Percentiles rank a stretch among this genome's conserved stretches.
Evolutionary conservation across 208 protist genomes (phyloP).

Genomic region (Leishmania lainsoni): DNA sequence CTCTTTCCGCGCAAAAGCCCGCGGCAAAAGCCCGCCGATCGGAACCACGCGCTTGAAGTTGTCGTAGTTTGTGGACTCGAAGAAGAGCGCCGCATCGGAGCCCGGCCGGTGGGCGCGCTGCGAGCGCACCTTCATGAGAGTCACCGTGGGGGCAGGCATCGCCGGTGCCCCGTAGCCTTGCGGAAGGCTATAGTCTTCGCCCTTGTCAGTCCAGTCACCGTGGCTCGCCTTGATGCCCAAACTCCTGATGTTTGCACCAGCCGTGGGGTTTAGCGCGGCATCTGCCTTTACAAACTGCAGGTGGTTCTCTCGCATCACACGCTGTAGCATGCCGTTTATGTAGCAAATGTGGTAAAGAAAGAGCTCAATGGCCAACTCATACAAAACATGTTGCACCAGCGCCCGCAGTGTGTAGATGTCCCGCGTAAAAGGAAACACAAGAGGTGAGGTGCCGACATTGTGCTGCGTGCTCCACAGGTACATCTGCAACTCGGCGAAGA

Average conservation of each 20-base stretch:
- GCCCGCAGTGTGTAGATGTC: constrained; percentile 71
- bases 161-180: neutral
- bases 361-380: constrained; percentile 82
- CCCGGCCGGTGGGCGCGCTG: constrained; percentile 11
- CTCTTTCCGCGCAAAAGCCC: constrained; percentile 41
- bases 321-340: constrained; percentile 62
- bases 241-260: neutral
- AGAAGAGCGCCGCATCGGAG: constrained; percentile 36
- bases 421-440: constrained; percentile 60
- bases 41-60: constrained; percentile 57
- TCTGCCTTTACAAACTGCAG: constrained; percentile 72
- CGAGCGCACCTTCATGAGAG: constrained; percentile 18
- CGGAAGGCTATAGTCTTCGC: neutral
- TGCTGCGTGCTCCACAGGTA: constrained; percentile 77
- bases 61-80: constrained; percentile 78
- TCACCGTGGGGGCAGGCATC: constrained; percentile 8
- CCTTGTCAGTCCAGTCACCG: neutral
- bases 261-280: constrained; percentile 19
- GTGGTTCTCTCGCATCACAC: constrained; percentile 73
- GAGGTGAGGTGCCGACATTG: constrained; percentile 47
- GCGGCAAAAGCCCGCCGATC: constrained; percentile 72
- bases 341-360: constrained; percentile 83
- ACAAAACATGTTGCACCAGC: constrained; percentile 78
- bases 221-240: no score
- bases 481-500: constrained; percentile 89